phyloP scores from a whole-genome alignment of 2,329 filamentous ascomycete species.

The Paracamarosporium sp. region DNA sequence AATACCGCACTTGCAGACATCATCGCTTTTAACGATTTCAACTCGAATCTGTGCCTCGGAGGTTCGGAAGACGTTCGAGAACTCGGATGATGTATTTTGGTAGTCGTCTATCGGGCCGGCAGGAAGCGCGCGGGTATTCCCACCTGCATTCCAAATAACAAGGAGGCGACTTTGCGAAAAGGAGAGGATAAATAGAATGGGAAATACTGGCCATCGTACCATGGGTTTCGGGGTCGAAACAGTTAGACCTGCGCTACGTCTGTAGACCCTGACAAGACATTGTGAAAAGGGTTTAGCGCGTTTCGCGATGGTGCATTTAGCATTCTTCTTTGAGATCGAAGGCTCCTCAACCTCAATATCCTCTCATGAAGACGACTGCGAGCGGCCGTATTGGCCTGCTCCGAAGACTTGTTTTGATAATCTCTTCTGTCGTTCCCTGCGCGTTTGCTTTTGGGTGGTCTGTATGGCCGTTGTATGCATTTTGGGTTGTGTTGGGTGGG shows the following conservation, averaged over 20 bases:
- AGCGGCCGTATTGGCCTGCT: constrained; percentile 18
- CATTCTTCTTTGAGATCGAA: constrained; percentile 11
- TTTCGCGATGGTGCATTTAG: constrained; percentile 9
- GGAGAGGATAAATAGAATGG: background rate
- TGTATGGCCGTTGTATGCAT: constrained; percentile 24
- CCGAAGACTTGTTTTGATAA: constrained; percentile 4
- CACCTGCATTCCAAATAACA: background rate
- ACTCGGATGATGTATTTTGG: background rate
- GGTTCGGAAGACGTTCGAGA: background rate
- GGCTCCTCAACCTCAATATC: constrained; percentile 11
- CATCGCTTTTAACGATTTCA: background rate
- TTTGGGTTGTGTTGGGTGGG: constrained; percentile 26
- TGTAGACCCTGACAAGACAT: constrained; percentile 10
- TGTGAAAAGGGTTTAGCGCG: constrained; percentile 26
- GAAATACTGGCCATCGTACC: background rate
- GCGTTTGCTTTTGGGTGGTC: constrained; percentile 9
- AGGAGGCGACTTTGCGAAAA: background rate
- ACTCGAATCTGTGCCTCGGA: background rate
- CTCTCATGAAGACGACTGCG: constrained; percentile 20
- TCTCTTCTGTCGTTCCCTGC: constrained; percentile 10
- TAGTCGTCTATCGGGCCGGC: background rate
- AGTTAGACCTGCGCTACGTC: background rate
- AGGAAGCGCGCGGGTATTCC: background rate
- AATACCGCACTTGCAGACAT: background rate
- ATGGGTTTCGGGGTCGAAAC: background rate